phyloP scores from a whole-genome alignment of 176 grass and related monocot genomes.

The Zizania latifolia region DNA sequence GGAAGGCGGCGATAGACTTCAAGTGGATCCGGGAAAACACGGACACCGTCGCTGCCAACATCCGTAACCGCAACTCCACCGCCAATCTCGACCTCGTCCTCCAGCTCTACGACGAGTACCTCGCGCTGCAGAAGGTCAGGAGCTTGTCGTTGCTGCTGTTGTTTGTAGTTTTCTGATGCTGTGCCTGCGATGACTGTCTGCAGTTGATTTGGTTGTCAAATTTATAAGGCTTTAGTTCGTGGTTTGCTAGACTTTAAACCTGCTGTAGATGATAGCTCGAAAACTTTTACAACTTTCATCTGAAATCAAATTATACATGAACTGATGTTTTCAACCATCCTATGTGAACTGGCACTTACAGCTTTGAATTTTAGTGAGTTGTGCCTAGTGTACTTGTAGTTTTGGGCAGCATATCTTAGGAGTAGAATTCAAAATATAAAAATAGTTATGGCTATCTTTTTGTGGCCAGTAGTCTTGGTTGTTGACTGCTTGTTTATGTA shows the following conservation, averaged over 20 bases:
- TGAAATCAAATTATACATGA: constrained; percentile 7
- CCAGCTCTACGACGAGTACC: constrained; percentile 73
- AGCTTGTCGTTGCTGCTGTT: neutral
- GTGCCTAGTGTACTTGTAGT: neutral
- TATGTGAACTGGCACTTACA: neutral
- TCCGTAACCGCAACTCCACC: constrained; percentile 52
- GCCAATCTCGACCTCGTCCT: constrained; percentile 81
- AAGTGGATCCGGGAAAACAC: constrained; percentile 96
- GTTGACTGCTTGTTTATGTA: neutral
- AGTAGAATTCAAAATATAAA: neutral
- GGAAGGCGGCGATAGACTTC: constrained; percentile 96
- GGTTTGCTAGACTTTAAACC: neutral
- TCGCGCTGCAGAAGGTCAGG: constrained; percentile 83
- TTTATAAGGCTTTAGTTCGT: neutral
- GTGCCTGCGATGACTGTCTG: neutral
- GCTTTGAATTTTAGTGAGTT: too few species aligned
- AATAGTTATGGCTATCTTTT: neutral
- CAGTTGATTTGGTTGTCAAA: neutral
- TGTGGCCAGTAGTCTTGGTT: neutral
- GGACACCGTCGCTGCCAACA: constrained; percentile 60
- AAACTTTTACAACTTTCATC: neutral
- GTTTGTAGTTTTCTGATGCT: neutral
- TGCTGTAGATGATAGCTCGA: neutral
- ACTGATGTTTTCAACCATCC: neutral
- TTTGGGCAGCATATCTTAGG: neutral